phyloP scores from a whole-genome alignment of 2,329 filamentous ascomycete species.

The Bipolaris gigantea region DNA sequence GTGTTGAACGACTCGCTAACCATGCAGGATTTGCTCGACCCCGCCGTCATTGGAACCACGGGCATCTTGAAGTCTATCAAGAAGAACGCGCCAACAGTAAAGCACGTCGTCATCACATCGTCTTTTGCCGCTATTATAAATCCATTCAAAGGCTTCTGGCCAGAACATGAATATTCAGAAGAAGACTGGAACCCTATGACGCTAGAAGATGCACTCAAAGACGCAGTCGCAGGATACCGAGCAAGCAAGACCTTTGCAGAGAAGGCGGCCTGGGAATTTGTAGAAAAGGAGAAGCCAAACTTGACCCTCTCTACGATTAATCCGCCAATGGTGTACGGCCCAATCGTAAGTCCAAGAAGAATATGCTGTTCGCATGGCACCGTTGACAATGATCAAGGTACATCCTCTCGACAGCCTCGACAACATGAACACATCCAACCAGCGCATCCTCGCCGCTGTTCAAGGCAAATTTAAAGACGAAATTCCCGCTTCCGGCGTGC shows the following conservation, averaged over 20 bases:
- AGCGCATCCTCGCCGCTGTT: conserved; percentile 65
- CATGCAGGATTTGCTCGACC: conserved; percentile 56
- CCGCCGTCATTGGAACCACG: conserved; percentile 65
- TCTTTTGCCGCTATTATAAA: conserved; percentile 69
- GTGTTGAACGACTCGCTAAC: conserved; percentile 2
- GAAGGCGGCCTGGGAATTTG: conserved; percentile 57
- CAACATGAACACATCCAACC: conserved; percentile 73
- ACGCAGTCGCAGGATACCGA: conserved; percentile 51
- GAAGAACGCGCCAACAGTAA: conserved; percentile 58
- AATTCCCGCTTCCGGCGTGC: conserved; percentile 61
- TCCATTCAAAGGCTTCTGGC: conserved; percentile 54
- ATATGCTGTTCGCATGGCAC: background rate
- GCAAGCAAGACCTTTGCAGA: conserved; percentile 66
- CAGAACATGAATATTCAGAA: conserved; percentile 56
- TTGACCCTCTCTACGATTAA: conserved; percentile 55
- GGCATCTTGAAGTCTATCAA: conserved; percentile 64
- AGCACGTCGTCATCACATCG: conserved; percentile 71
- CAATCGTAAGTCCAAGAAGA: conserved; percentile 45
- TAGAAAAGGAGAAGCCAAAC: conserved; percentile 55
- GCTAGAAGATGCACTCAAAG: conserved; percentile 51
- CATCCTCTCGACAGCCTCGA: conserved; percentile 65
- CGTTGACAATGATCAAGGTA: conserved; percentile 27
- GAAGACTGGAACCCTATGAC: conserved; percentile 62
- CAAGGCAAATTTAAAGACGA: conserved; percentile 62
- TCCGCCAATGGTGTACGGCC: conserved; percentile 55